These are phyloP conservation scores for Hsuehochloa calcarea DNA, from an alignment of 176 grass and related monocot genomes.

Conservation along the genomic window DNA sequence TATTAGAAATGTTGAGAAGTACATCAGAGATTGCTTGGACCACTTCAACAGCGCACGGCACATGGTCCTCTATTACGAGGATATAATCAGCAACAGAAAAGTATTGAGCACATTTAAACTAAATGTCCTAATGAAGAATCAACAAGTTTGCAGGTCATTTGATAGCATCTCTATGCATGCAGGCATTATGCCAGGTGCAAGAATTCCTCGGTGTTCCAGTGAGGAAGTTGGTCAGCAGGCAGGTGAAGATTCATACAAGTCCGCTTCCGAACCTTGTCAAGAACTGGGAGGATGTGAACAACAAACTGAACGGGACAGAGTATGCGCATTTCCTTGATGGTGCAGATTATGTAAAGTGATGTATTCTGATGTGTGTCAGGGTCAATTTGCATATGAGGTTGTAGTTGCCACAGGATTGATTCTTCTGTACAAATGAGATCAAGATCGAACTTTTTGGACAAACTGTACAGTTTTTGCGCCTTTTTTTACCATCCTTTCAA, in stretches of 20 bases:
- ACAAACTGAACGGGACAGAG: conserved; percentile 60
- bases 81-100: conserved; percentile 61
- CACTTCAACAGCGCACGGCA: conserved; percentile 55
- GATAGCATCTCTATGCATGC: conserved; percentile 4
- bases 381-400: not conserved
- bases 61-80: conserved; percentile 85
- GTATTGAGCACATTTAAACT: conserved; percentile 29
- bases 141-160: not conserved
- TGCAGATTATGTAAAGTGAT: conserved; percentile 51
- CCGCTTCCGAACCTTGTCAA: conserved; percentile 58
- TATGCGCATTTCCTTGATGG: conserved; percentile 66
- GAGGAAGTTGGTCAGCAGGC: conserved; percentile 64
- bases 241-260: conserved; percentile 88
- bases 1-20: conserved; percentile 55
- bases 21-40: conserved; percentile 63
- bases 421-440: conserved; percentile 28
- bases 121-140: not conserved
- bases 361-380: not conserved
- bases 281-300: conserved; percentile 81
- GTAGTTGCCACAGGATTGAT: conserved; percentile 12
- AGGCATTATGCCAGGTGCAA: conserved; percentile 67
- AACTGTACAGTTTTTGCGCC: not conserved
- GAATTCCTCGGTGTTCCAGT: conserved; percentile 66
- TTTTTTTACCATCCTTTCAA: not conserved
- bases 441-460: not conserved